Evolutionary conservation across 2,329 filamentous ascomycete species (phyloP).

Genomic region (Boeremia exigua): DNA sequence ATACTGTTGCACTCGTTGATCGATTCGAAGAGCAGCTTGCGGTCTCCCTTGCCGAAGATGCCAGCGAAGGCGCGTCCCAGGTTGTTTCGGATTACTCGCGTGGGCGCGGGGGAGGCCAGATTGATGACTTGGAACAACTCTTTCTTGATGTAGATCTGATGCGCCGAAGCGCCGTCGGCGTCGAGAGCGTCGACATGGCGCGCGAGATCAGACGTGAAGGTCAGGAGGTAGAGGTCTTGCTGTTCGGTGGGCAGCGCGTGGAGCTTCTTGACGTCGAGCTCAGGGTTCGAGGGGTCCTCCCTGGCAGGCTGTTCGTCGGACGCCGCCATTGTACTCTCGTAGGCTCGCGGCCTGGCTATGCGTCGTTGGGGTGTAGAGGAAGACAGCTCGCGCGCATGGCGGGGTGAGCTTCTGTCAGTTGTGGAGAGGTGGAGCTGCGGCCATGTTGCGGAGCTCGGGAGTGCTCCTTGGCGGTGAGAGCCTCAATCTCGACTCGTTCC

Average conservation of each 20-base stretch:
- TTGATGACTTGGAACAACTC: slow-evolving; percentile 93
- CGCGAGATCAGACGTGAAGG: slow-evolving; percentile 81
- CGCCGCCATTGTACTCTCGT: slow-evolving; percentile 33
- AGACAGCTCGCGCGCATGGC: slow-evolving; percentile 29
- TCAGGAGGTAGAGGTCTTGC: slow-evolving; percentile 92
- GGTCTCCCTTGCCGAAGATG: slow-evolving; percentile 83
- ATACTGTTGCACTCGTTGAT: slow-evolving; percentile 85
- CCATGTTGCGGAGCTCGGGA: slow-evolving; percentile 30
- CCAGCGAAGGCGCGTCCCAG: slow-evolving; percentile 82
- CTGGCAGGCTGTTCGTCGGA: slow-evolving; percentile 41
- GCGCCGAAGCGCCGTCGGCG: slow-evolving; percentile 80
- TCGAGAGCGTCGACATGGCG: slow-evolving; percentile 78
- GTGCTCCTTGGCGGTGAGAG: slow-evolving; percentile 32
- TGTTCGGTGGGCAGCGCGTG: slow-evolving; percentile 90
- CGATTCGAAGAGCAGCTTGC: slow-evolving; percentile 91
- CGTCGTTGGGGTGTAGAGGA: slow-evolving; percentile 7
- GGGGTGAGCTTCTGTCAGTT: slow-evolving; percentile 23
- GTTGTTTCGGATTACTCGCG: slow-evolving; percentile 88
- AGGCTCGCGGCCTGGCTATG: slow-evolving; percentile 19
- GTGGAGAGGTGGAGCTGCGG: slow-evolving; percentile 27
- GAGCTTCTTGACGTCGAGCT: slow-evolving; percentile 90
- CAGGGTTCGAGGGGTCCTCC: slow-evolving; percentile 62
- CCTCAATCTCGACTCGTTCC: slow-evolving; percentile 21
- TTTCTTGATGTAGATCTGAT: slow-evolving; percentile 91
- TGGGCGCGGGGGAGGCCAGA: slow-evolving; percentile 79